Base-by-base conservation (phyloP, 1,284 basidiomycete species). In the Tilletia horrida region DNA sequence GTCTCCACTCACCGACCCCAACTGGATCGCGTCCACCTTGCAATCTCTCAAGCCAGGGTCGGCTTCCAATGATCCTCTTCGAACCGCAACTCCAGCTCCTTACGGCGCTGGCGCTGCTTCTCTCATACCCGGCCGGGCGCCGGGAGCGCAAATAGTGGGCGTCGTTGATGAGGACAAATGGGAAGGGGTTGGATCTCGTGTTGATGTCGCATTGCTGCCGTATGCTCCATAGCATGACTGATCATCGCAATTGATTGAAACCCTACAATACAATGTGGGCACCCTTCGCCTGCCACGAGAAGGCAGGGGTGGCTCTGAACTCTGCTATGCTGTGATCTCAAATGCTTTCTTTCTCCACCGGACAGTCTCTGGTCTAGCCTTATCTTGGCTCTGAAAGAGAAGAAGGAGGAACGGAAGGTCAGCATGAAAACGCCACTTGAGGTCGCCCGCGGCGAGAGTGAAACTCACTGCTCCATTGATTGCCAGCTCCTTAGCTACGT, bases 1-100 rank as follows among this genome's bases (percentile, higher is more conserved):
- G 25, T 91, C 91, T 0, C 91, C 91, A 0, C 85, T 99, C 27
- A 95, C 93, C 0, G 92, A 97, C 79, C 85, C 90, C 6, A 90
- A 87, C 65, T 97, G 91, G 84, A 90, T 98, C 55, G 18, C 29
- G 3, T 88, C 89, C 71, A 85, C 88, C 1, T 85, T 97, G 40
- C 85, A 87, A 0, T 87, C 87, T 82, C 84, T 47, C 14, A 42
- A 16, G 23, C 29, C 16, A 21, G n/a, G 25, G 45, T 40, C 61
- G 62, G 23, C 29, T 68, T 0, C 64, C 69, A 3, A 13, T 42
- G 1, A 14, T 72, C 23, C n/a, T 65, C 1, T 66, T 67, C 0
- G 68, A 47, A 27, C 11, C 64, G 6, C 68, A 69, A 31, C 69
- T 31, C 50, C 43, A 67, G 16, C 44, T 66, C 2, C 66, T 65